phyloP scores from a whole-genome alignment of 2,329 filamentous ascomycete species.

The Dactylonectria macrodidyma region DNA sequence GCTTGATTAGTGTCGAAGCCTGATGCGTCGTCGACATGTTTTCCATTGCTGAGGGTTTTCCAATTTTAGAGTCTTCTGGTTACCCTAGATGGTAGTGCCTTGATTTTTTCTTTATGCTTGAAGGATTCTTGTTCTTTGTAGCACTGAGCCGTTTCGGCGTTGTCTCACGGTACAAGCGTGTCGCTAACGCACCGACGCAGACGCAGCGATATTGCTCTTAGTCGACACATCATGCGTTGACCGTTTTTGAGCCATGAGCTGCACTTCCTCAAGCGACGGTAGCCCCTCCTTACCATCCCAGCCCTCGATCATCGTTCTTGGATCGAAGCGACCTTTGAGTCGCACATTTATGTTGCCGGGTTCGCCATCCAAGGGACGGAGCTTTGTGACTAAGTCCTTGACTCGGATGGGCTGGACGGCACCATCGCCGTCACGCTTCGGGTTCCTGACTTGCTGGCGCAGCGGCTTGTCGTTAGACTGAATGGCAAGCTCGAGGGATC shows the following conservation, averaged over 20 bases:
- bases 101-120: background rate
- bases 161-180: background rate
- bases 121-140: background rate
- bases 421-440: background rate
- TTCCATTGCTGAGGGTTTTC: background rate
- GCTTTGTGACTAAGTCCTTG: slow-evolving; percentile 39
- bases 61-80: background rate
- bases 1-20: background rate
- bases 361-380: slow-evolving; percentile 37
- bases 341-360: slow-evolving; percentile 41
- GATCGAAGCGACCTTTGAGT: slow-evolving; percentile 43
- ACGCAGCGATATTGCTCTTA: background rate
- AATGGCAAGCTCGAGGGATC: slow-evolving; percentile 45
- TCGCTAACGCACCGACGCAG: background rate
- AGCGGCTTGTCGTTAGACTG: slow-evolving; percentile 47
- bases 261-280: background rate
- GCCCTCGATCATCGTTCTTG: slow-evolving; percentile 37
- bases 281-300: slow-evolving; percentile 30
- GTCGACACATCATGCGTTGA: no score
- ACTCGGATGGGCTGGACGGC: slow-evolving; percentile 26
- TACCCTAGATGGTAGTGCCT: background rate
- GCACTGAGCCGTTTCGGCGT: background rate
- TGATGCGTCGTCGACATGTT: background rate
- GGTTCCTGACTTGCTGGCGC: slow-evolving; percentile 39
- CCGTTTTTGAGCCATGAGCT: slow-evolving; percentile 1